phyloP scores from a whole-genome alignment of 306 rosid species.

The Cucumis melo region DNA sequence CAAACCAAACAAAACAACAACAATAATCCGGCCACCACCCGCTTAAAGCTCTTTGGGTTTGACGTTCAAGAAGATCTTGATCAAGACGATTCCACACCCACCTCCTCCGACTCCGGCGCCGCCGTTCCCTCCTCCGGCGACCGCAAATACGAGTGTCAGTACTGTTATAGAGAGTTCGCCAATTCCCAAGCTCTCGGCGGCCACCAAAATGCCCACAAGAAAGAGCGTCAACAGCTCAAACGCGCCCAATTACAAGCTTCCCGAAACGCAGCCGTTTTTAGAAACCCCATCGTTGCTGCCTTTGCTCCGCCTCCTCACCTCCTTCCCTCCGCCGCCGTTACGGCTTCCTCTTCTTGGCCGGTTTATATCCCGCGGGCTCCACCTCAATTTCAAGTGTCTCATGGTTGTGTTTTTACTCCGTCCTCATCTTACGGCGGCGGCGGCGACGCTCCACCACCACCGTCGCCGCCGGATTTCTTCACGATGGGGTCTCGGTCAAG shows the following conservation, averaged over 20 bases:
- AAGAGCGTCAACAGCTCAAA: constrained; percentile 89
- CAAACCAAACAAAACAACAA: constrained; percentile 23
- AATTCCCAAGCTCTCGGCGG: constrained; percentile 99
- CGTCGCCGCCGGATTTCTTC: constrained; percentile 20
- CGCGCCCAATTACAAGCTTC: constrained; percentile 85
- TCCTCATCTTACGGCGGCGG: constrained; percentile 8
- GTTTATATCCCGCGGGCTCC: constrained; percentile 51
- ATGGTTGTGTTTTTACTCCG: constrained; percentile 56
- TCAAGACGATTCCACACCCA: constrained; percentile 40
- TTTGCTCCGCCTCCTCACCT: constrained; percentile 80
- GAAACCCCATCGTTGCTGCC: constrained; percentile 92
- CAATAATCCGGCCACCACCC: constrained; percentile 22
- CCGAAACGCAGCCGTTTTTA: constrained; percentile 67
- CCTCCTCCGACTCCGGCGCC: constrained; percentile 54
- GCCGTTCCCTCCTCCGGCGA: constrained; percentile 38
- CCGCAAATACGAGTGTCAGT: constrained; percentile 88
- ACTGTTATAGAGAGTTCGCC: constrained; percentile 84
- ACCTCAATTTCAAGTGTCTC: constrained; percentile 81
- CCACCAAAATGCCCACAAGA: constrained; percentile 98
- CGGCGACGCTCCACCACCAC: constrained; percentile 10
- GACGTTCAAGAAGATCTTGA: constrained; percentile 56
- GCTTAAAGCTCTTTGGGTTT: constrained; percentile 82
- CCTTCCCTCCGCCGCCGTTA: constrained; percentile 31
- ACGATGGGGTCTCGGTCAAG: constrained; percentile 28
- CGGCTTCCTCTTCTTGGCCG: constrained; percentile 32